Base-by-base conservation (phyloP, 164 flowering plant species). In the Hamamelis virginiana region DNA sequence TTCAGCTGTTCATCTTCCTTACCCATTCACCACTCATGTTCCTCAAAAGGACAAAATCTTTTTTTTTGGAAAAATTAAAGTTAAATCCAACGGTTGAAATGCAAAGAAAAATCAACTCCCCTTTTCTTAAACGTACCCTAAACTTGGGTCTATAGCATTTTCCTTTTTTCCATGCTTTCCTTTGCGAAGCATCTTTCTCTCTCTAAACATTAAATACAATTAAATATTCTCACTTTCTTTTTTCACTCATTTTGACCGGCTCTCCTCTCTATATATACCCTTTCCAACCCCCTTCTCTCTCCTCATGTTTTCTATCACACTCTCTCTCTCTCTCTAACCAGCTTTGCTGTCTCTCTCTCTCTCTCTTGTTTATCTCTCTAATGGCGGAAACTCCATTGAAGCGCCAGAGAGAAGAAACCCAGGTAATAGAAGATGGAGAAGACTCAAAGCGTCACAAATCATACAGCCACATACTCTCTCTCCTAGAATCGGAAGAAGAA, bases 401-500 rank as follows among this genome's bases (percentile, higher is more conserved):
- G 28, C 83, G 88, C 62, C 70, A 41, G 6, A 80, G 88, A 62
- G 83, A 73, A 28, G 87, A 78, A 33, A 53, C 73, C 43, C 72
- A 59, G 0, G 19, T 43, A 53, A 59, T 43, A 43, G 70, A 62
- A 9, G 65, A 51, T 0, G 14, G 1, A 0, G 82, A 70, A 13
- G 79, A 75, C 6, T 25, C 67, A 1, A 85, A 85, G 68, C 72
- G 86, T 1, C 75, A 67, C 14, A 81, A 76, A 23, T 71, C 81
- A 0, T 85, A 74, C 64, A 76, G 69, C 55, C 82, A 82, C 51
- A 78, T 85, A 18, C 78, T 81, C 14, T 83, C 83, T 25, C 60
- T 85, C 13, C 81, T 85, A 6, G 83, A 81, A 58, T 58, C 68
- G 14, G 84, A 85, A 3, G 88, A 85, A 38, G 86, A 85, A 3